Base-by-base conservation (phyloP, 179 eudicot genomes). In the Gypsophila paniculata region DNA sequence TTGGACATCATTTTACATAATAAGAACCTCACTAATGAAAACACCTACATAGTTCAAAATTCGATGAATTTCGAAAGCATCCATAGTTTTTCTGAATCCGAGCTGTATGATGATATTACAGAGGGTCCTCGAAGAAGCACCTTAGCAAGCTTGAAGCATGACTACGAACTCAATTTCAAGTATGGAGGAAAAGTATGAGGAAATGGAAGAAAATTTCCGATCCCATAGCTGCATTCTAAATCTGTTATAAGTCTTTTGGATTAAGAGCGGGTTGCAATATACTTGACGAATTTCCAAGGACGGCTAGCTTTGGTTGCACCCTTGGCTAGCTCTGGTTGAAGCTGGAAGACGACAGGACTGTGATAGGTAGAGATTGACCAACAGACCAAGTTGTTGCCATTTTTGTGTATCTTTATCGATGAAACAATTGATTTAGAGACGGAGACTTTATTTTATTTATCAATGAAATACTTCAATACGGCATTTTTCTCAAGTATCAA, bases 51-150 rank as follows among this genome's bases (percentile, higher is more conserved):
- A 46, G 8, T 42, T 42, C 46, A 9, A 42, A 42, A 42, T 46
- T 13, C 14, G 12, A 46, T 12, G 52, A 46, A 4, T 7, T 46
- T 46, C 10, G 8, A 39, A 39, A 5, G 44, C n/a, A 39, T 46
- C 15, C 52, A 1, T 10, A 13, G 3, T 46, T 46, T 46, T 13
- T 11, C 9, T 39, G 44, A 23, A 19, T 60, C 46, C 69, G 74
- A 64, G 32, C 25, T 70, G 25, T 17, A 58, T 66, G 32, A 58
- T 65, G 42, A 22, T 73, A 22, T 74, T 86, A 78, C 82, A 94
- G 99, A 94, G 88, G 99, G 99, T 77, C 91, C 97, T 64, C 89
- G 97, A 82, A 85, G 99, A 87, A 92, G 87, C 85, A 92, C 92
- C 34, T 82, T 94, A 65, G 91, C 95, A 34, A 75, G 82, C 74